Conservation (phyloP, 345 rosid species). For the Lumnitzera littorea region DNA sequence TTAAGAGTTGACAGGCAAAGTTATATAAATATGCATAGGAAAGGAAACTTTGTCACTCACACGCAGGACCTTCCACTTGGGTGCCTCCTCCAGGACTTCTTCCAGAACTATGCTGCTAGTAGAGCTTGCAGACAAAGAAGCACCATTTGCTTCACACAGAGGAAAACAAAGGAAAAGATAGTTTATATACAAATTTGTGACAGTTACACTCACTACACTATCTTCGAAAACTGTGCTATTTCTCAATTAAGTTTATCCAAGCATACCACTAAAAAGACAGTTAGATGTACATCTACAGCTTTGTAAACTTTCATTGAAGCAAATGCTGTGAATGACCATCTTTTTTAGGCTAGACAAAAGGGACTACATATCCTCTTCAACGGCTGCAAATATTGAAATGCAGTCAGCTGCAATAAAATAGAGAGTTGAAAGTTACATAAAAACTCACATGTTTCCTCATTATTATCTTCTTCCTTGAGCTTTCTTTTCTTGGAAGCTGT, state of each 20-base stretch:
- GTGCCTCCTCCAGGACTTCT: constrained; percentile 82
- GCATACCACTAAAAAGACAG: no score
- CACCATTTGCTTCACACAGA: constrained; percentile 29
- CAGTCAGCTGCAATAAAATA: background rate
- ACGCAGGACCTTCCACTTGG: constrained; percentile 97
- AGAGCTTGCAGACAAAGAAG: constrained; percentile 29
- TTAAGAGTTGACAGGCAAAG: background rate
- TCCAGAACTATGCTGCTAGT: constrained; percentile 41
- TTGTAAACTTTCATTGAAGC: no score
- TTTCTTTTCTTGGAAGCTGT: constrained; percentile 57
- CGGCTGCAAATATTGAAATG: background rate
- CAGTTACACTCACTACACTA: no score
- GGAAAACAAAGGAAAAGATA: background rate
- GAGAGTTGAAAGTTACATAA: background rate
- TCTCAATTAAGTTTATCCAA: no score
- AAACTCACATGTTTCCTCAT: constrained; percentile 35
- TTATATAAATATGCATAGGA: constrained; percentile 16
- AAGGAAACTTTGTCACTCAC: constrained; percentile 86
- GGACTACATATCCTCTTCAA: background rate
- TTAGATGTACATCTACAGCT: no score
- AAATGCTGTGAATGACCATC: no score
- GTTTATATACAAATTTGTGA: background rate
- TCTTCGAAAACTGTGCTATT: no score
- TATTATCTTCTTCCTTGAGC: constrained; percentile 19
- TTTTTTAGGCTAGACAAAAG: no score